These are phyloP conservation scores for Umbelopsis sp. DNA, from an alignment of 192 early-diverging fungal species.

Conservation along the genomic window DNA sequence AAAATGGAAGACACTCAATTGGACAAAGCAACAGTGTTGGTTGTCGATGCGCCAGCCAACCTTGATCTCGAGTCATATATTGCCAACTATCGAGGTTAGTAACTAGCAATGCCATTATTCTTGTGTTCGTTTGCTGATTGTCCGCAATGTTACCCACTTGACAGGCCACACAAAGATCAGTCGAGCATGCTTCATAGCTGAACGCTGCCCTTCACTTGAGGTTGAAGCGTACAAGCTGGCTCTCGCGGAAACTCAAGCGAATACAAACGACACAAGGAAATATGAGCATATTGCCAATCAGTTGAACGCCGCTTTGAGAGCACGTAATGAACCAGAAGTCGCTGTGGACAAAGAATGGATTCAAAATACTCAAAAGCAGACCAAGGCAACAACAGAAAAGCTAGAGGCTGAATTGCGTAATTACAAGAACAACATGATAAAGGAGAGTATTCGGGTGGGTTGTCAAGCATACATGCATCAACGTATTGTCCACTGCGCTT, in stretches of 20 bases:
- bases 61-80: conserved; percentile 69
- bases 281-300: conserved; percentile 55
- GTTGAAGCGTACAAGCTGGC: conserved; percentile 71
- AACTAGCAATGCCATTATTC: neutral
- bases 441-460: conserved; percentile 83
- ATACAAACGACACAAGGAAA: conserved; percentile 48
- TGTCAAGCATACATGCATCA: neutral
- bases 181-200: conserved; percentile 76
- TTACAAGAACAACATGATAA: conserved; percentile 78
- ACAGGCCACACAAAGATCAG: conserved; percentile 70
- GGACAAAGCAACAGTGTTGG: neutral
- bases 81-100: conserved; percentile 65
- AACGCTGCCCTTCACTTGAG: conserved; percentile 64
- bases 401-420: conserved; percentile 79
- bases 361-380: conserved; percentile 50
- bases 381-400: conserved; percentile 55
- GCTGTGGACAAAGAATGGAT: conserved; percentile 51
- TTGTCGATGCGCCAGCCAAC: conserved; percentile 51
- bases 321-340: conserved; percentile 37
- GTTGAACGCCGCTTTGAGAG: conserved; percentile 57
- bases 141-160: neutral
- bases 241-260: conserved; percentile 55
- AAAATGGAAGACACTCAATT: neutral
- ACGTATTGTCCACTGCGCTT: neutral
- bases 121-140: neutral